Base-by-base conservation (phyloP, 352 stramenopile genomes). In the Elongisporangium undulatum region DNA sequence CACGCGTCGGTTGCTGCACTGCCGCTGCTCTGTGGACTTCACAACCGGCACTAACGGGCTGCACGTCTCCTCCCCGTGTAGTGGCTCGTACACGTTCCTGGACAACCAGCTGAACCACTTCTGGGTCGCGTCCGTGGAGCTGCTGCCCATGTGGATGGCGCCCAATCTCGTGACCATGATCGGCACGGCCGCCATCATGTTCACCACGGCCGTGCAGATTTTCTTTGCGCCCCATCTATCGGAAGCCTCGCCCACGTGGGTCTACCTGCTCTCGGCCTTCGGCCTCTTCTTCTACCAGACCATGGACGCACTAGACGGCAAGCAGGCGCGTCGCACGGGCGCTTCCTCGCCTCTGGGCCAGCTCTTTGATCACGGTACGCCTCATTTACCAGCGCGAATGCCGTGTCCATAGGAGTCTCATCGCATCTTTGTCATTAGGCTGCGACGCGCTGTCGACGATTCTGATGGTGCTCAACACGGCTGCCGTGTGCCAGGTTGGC, bases 241-340 rank as follows among this genome's bases (percentile, higher is more conserved):
- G 10, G 82, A 90, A 64, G 68, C 70, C 12, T 81, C 77, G 55
- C 85, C 83, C 7, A 52, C 67, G 49, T 95, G 85, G 85, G 77
- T 92, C 51, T 95, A 94, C 66, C 60, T 84, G 34, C 63, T 92
- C 51, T 87, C 76, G 45, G 87, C 79, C n/a, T 49, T 91, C 8
- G 84, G 85, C 0, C 72, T 95, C 26, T 96, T 96, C 57, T 61
- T 94, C 51, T 99, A 99, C 71, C 96, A 99, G 78, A 99, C 96
- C 23, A 75, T 99, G 20, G 98, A 99, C 68, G 98, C 98, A 50
- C 96, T 99, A 69, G 98, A 99, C 71, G 98, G 98, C 56, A 99
- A 99, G 79, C 97, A 99, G 75, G 97, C 97, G 39, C 88, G 97
- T 16, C 90, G 93, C 63, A 99, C 97, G 17, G 77, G 79, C 51